Evolutionary conservation across 495 filamentous ascomycete genomes (phyloP), one percentile per base, ranked within the genome.

Genomic region (Pyrenula massariospora): DNA sequence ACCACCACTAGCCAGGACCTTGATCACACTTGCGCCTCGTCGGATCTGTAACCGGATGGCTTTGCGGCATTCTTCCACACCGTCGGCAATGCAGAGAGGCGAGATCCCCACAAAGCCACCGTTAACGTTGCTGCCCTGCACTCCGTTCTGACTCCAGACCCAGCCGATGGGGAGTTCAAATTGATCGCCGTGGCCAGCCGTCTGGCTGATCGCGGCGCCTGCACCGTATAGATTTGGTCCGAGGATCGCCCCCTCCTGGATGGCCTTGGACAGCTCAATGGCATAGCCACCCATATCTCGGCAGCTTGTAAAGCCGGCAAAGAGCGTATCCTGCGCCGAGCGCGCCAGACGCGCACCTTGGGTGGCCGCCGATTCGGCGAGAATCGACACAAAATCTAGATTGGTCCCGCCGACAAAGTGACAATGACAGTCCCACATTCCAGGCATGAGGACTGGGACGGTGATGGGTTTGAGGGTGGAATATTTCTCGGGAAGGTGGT

Each of bases 291-390:
- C 77, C 2, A 77, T 58, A 57, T 79, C 77, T 23, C 77, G 70
- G 2, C 78, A 57, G 22, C 77, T 78, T n/a, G 77, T 80, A 60
- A 74, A 79, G 0, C 77, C 78, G 1, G 74, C 66, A 63, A 75
- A 67, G 2, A 80, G 55, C 0, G 74, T 68, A 51, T 65, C 68
- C 58, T 65, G 68, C 52, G 72, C 66, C 25, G 74, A 70, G 10
- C 62, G 65, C 0, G 72, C 65, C 20, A 66, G 63, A 0, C 73
- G 65, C 0, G 71, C 71, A 10, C 75, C 75, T 5, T 68, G 62
- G 1, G 66, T 20, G 31, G 57, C 66, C 15, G 48, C 47, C 15
- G 59, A 52, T 12, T 54, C 57, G 23, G 54, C 31, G 19, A 54
- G 25, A 22, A 61, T 31, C 3, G 36, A 48, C 8, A 15, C 31